Evolutionary conservation across 106 monocot species (phyloP).

Genomic region (Dioscorea dumetorum): DNA sequence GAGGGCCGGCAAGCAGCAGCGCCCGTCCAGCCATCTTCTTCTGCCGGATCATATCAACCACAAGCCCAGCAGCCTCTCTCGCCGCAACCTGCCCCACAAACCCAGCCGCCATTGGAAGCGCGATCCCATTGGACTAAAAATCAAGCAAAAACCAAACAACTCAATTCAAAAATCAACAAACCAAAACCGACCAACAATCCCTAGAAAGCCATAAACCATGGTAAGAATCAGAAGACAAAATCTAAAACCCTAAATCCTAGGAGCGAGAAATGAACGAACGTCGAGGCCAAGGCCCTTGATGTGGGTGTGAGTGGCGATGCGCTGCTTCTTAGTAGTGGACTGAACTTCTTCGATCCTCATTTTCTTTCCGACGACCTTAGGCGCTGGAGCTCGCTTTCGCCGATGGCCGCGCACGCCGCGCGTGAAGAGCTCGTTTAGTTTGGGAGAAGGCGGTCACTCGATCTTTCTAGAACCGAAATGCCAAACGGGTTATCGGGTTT

Average conservation of each 20-base stretch:
- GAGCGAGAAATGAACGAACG: constrained; percentile 13
- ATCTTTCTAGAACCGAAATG: too few species aligned
- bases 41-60: constrained; percentile 96
- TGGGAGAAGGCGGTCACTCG: background rate
- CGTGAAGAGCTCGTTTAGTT: background rate
- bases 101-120: constrained; percentile 73
- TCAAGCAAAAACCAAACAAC: background rate
- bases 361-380: background rate
- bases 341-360: constrained; percentile 82
- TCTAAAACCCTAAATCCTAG: constrained; percentile 3
- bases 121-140: constrained; percentile 49
- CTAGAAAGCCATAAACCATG: background rate
- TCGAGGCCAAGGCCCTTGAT: constrained; percentile 89
- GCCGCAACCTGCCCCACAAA: constrained; percentile 91
- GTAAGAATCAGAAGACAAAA: background rate
- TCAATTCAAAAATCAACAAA: background rate
- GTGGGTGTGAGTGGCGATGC: constrained; percentile 80
- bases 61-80: constrained; percentile 83
- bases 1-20: constrained; percentile 81
- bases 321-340: constrained; percentile 70
- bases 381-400: background rate
- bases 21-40: constrained; percentile 99
- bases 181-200: background rate
- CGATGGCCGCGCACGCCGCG: background rate
- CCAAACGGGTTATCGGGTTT: too few species aligned